Evolutionary conservation across 306 rosid genomes (phyloP), one percentile per base, ranked within the genome.

Genomic region (Senna siamea): DNA sequence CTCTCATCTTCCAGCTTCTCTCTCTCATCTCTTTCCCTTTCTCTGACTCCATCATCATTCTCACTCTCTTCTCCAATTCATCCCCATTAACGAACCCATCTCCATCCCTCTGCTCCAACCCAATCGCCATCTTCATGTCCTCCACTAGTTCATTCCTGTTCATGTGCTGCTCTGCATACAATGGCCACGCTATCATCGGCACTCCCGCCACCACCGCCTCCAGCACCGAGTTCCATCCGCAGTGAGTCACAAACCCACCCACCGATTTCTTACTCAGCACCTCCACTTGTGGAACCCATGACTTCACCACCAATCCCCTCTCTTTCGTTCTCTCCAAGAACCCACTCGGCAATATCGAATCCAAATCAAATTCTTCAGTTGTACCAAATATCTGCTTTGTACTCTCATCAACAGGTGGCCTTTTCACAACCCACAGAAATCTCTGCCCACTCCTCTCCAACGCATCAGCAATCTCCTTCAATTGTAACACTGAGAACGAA

Each of bases 281-380:
- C 83, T 81, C 9, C 43, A 58, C 65, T 2, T 58, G 65, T 32
- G 65, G 65, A 20, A 43, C 65, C 65, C 65, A 58, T 43, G 79
- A 70, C 77, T 40, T 81, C 63, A 84, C 79, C 35, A 84, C 88
- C 81, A 70, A n/a, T 0, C 85, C 85, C 51, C 76, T 60, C 0
- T 51, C 81, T 54, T 5, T 60, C 0, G 79, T 81, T 58, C 85
- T 74, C 66, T 74, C 79, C 54, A 75, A 1, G n/a, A 84, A 81
- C 17, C 88, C 81, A 7, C 72, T 54, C 3, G 83, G 83, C 57
- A 84, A 14, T 0, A 73, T 2, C n/a, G 19, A 3, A 3, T n/a
- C 67, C 73, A 65, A 37, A 28, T 66, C 57, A 19, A 66, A 61
- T 1, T 53, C 80, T 0, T 0, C 23, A 0, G 23, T 5, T 1